Percentiles rank a stretch among this genome's conserved stretches.
Evolutionary conservation across 371 early-diverging fungal genomes (phyloP).

Genomic region (Lichtheimia ramosa): DNA sequence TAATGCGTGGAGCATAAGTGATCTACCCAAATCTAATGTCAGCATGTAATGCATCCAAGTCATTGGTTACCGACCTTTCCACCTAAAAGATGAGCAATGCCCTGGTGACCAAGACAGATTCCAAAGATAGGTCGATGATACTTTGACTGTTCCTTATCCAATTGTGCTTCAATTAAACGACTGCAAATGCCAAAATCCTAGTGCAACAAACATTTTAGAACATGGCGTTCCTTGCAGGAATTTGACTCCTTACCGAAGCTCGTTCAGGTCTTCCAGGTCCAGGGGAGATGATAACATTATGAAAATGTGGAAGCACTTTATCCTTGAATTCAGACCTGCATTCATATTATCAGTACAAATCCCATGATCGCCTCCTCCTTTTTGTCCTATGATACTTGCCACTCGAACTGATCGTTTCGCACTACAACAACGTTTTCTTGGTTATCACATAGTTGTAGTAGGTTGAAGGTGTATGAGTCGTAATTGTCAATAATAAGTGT

Average conservation of each 20-base stretch:
- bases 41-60: neutral
- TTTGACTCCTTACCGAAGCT: constrained; percentile 11
- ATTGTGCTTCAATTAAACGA: constrained; percentile 58
- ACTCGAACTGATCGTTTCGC: constrained; percentile 87
- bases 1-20: constrained; percentile 64
- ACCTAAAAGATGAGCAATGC: constrained; percentile 81
- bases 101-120: constrained; percentile 98
- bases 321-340: constrained; percentile 56
- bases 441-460: constrained; percentile 71
- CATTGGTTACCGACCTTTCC: constrained; percentile 56
- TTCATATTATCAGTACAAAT: neutral
- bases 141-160: constrained; percentile 25
- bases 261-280: constrained; percentile 87
- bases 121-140: constrained; percentile 85
- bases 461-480: constrained; percentile 96
- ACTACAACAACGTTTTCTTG: constrained; percentile 70
- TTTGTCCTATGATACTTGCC: constrained; percentile 42
- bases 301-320: constrained; percentile 77
- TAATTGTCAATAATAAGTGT: constrained; percentile 93
- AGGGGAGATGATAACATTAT: constrained; percentile 90
- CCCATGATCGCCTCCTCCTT: neutral
- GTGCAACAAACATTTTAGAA: constrained; percentile 3
- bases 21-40: constrained; percentile 40
- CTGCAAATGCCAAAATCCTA: constrained; percentile 87
- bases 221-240: constrained; percentile 2